Conservation (phyloP, 768 basidiomycete species). For the Calocybe cyanea region DNA sequence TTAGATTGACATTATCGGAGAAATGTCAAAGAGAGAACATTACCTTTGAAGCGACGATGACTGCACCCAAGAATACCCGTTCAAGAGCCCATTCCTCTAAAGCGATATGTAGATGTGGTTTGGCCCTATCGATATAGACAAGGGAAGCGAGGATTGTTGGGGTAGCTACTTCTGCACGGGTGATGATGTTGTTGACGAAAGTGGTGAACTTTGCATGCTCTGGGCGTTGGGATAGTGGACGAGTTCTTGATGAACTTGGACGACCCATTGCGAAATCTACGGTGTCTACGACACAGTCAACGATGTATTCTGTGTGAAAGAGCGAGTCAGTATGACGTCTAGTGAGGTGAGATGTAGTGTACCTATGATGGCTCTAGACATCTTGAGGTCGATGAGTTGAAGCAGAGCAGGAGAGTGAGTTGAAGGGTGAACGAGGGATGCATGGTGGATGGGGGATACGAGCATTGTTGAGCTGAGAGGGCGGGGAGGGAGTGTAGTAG, state of each 20-base stretch:
- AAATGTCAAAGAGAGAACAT: conserved; percentile 17
- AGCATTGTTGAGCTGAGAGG: conserved; percentile 17
- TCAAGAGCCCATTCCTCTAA: conserved; percentile 85
- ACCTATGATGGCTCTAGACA: conserved; percentile 64
- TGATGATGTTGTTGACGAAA: conserved; percentile 67
- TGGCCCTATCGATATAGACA: conserved; percentile 74
- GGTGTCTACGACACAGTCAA: conserved; percentile 65
- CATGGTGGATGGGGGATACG: conserved; percentile 36
- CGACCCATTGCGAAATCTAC: conserved; percentile 77
- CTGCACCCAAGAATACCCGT: conserved; percentile 86
- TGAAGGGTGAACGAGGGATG: conserved; percentile 58
- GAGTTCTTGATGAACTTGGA: conserved; percentile 49
- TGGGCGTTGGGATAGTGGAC: conserved; percentile 40
- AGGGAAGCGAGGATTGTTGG: conserved; percentile 67
- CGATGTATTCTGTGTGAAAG: conserved; percentile 54
- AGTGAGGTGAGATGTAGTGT: conserved; percentile 23
- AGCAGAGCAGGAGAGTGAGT: conserved; percentile 63
- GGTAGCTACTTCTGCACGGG: conserved; percentile 69
- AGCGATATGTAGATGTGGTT: conserved; percentile 76
- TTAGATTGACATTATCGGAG: conserved; percentile 1
- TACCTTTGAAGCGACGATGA: conserved; percentile 86
- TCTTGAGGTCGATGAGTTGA: conserved; percentile 63
- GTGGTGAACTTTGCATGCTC: conserved; percentile 55
- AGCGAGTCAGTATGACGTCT: conserved; percentile 4
- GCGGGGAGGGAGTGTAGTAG: conserved; percentile 14